Conservation (phyloP, 1,139 yeast species). For the Trichomonascaceae sp. region DNA sequence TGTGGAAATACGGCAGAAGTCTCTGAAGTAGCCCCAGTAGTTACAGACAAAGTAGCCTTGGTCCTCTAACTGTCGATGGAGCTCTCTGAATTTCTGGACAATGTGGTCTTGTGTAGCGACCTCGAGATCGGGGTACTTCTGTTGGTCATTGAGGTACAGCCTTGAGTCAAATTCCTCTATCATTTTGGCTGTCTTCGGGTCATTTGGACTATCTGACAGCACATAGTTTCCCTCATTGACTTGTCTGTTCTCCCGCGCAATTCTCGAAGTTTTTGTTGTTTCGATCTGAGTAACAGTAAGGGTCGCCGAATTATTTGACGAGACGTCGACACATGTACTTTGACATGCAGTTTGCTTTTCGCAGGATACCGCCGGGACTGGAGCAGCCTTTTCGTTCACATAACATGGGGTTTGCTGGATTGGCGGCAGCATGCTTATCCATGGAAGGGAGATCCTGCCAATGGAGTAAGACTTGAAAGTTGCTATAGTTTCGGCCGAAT, state of each 20-base stretch:
- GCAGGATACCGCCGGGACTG: too few species aligned
- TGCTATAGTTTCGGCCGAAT: conserved; percentile 37
- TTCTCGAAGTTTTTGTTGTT: too few species aligned
- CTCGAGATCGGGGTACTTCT: conserved; percentile 50
- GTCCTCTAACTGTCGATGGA: conserved; percentile 43
- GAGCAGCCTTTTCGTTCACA: too few species aligned
- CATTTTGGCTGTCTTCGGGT: conserved; percentile 34
- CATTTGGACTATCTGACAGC: too few species aligned
- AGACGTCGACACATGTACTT: too few species aligned
- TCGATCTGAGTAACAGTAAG: too few species aligned
- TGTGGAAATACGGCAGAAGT: conserved; percentile 44
- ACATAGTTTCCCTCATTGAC: conserved; percentile 17
- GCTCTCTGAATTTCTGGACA: conserved; percentile 42
- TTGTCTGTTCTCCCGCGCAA: too few species aligned
- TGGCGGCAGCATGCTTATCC: conserved; percentile 76
- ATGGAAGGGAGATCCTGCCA: conserved; percentile 47
- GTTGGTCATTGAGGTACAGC: conserved; percentile 41
- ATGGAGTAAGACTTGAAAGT: conserved; percentile 44
- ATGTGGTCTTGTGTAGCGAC: conserved; percentile 48
- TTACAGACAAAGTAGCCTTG: conserved; percentile 60
- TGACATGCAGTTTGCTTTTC: too few species aligned
- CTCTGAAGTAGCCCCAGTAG: conserved; percentile 59
- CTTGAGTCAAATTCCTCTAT: conserved; percentile 46
- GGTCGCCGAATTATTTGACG: too few species aligned
- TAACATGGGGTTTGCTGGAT: too few species aligned